phyloP scores from a whole-genome alignment of 225 moss, liverwort and hornwort species.

The Pseudisothecium myosuroides region DNA sequence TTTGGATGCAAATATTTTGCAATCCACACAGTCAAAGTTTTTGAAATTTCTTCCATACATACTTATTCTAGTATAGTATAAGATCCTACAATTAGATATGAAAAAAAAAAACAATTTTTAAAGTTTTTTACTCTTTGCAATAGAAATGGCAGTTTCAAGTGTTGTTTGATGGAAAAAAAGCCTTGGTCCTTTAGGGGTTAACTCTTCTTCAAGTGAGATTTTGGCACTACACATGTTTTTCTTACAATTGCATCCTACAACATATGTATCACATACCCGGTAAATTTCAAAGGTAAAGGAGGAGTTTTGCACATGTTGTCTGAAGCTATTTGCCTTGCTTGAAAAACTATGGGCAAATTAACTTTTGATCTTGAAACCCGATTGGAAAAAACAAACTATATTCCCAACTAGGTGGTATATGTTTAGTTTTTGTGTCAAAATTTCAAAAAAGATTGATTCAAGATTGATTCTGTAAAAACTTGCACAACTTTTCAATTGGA shows the following conservation, averaged over 20 bases:
- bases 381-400: background rate
- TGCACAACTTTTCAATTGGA: background rate
- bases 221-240: background rate
- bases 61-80: no score
- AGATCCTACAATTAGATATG: no score
- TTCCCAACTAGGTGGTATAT: fast-evolving
- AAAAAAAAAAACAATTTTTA: no score
- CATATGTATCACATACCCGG: fast-evolving
- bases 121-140: no score
- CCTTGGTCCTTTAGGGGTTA: no score
- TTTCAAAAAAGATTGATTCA: background rate
- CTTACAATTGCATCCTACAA: background rate
- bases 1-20: no score
- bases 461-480: background rate
- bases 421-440: background rate
- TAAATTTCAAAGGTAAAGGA: background rate
- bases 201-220: background rate
- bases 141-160: no score
- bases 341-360: background rate
- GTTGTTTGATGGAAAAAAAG: no score
- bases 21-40: no score
- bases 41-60: no score
- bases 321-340: fast-evolving
- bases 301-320: fast-evolving
- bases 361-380: fast-evolving